These are phyloP conservation scores for Yueomyces sinensis DNA, from an alignment of 805 yeast species.

Conservation along the genomic window DNA sequence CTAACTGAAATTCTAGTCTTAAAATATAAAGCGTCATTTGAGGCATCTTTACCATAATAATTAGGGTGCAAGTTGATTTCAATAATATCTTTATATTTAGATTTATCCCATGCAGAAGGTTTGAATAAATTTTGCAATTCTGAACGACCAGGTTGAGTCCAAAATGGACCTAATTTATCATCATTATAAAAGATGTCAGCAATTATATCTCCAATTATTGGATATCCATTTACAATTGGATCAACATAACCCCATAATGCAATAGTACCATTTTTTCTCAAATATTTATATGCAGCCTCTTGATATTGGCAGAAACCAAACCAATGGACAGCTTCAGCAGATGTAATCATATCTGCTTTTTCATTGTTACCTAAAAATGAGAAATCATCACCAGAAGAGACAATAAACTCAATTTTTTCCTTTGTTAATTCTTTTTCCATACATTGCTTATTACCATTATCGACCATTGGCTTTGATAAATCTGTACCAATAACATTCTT, in stretches of 20 bases:
- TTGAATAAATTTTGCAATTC: not conserved
- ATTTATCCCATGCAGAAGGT: constrained; percentile 58
- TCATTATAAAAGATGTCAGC: constrained; percentile 39
- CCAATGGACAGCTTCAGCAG: constrained; percentile 90
- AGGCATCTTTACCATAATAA: not conserved
- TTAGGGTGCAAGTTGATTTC: constrained; percentile 19
- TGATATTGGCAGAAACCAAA: constrained; percentile 44
- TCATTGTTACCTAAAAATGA: constrained; percentile 5
- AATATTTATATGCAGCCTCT: constrained; percentile 32
- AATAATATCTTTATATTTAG: constrained; percentile 63
- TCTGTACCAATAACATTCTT: constrained; percentile 51
- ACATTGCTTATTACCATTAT: constrained; percentile 26
- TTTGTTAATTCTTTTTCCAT: constrained; percentile 1
- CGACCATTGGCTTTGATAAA: constrained; percentile 43
- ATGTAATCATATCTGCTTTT: constrained; percentile 51
- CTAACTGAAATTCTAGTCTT: not conserved
- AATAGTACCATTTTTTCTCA: constrained; percentile 52
- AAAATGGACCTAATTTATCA: constrained; percentile 35
- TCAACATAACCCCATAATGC: constrained; percentile 76
- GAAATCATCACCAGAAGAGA: constrained; percentile 20
- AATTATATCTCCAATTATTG: constrained; percentile 42
- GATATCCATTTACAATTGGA: constrained; percentile 40
- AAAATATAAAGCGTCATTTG: not conserved
- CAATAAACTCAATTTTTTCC: constrained; percentile 10
- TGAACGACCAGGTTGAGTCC: not conserved